phyloP scores from a whole-genome alignment of 2,329 filamentous ascomycete genomes.

The Epichloe gansuensis region DNA sequence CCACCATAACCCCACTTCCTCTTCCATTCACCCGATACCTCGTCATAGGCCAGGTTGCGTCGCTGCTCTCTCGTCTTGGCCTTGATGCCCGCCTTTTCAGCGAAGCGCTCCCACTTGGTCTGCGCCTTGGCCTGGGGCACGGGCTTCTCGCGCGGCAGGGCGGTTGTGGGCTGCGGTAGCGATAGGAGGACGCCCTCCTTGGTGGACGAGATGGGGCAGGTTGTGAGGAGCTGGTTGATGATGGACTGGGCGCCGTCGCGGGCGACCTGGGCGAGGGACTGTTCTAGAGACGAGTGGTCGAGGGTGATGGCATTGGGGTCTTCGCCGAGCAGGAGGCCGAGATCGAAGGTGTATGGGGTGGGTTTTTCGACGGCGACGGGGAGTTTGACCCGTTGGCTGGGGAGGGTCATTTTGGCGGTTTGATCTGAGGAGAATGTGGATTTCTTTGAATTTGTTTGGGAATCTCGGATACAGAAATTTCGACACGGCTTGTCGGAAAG shows the following conservation, averaged over 20 bases:
- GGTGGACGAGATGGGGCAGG: constrained; percentile 65
- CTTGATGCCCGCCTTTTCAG: constrained; percentile 92
- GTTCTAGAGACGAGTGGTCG: constrained; percentile 44
- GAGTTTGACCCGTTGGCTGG: constrained; percentile 34
- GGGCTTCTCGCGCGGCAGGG: constrained; percentile 82
- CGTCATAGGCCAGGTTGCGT: constrained; percentile 69
- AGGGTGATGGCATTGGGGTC: constrained; percentile 73
- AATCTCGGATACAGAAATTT: background rate
- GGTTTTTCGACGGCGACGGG: constrained; percentile 64
- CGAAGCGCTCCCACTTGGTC: constrained; percentile 95
- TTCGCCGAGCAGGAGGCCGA: constrained; percentile 73
- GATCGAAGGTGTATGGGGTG: constrained; percentile 84
- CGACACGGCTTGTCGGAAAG: background rate
- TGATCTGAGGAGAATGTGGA: background rate
- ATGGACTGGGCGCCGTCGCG: constrained; percentile 86
- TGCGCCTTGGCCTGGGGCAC: constrained; percentile 69
- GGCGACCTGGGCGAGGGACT: constrained; percentile 58
- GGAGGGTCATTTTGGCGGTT: constrained; percentile 20
- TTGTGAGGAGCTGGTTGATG: constrained; percentile 87
- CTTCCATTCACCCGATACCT: constrained; percentile 76
- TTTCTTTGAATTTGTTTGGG: background rate
- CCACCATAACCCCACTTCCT: constrained; percentile 93
- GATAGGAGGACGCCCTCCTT: constrained; percentile 61
- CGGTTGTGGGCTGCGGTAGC: constrained; percentile 58
- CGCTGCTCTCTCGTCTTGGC: constrained; percentile 70